phyloP scores from a whole-genome alignment of 495 filamentous ascomycete genomes.

The Penicillium mononematosum region DNA sequence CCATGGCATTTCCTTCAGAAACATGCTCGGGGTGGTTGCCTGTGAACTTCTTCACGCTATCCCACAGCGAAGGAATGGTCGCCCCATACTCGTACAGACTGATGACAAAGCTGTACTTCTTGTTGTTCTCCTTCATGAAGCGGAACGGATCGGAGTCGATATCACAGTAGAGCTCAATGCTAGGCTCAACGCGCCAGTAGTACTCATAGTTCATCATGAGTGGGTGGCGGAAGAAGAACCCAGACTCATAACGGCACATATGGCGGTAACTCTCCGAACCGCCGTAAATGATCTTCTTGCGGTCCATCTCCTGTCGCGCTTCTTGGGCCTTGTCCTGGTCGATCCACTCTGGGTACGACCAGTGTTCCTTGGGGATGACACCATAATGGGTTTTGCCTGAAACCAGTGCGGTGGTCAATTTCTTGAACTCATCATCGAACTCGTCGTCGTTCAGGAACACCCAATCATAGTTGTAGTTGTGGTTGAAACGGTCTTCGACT shows the following conservation, averaged over 20 bases:
- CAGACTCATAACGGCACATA: constrained; percentile 93
- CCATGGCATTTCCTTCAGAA: constrained; percentile 78
- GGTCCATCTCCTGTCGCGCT: constrained; percentile 79
- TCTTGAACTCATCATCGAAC: constrained; percentile 90
- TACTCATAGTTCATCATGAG: constrained; percentile 83
- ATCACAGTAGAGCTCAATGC: constrained; percentile 85
- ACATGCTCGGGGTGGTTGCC: constrained; percentile 85
- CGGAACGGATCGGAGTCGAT: constrained; percentile 81
- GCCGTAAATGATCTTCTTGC: constrained; percentile 89
- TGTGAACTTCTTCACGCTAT: constrained; percentile 89
- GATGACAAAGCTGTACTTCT: constrained; percentile 87
- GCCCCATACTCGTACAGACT: constrained; percentile 94
- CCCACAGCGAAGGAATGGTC: constrained; percentile 95
- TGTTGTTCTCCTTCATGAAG: constrained; percentile 82
- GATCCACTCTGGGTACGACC: constrained; percentile 85
- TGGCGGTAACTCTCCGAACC: constrained; percentile 89
- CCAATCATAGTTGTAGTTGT: constrained; percentile 96
- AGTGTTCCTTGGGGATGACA: constrained; percentile 77
- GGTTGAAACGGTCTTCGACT: constrained; percentile 96
- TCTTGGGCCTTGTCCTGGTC: constrained; percentile 80
- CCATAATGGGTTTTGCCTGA: constrained; percentile 91
- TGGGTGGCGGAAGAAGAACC: constrained; percentile 87
- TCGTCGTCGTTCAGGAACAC: constrained; percentile 96
- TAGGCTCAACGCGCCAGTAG: constrained; percentile 92
- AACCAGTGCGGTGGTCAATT: constrained; percentile 81